Base-by-base conservation (phyloP, 495 filamentous ascomycete genomes). In the Bryoglossum gracile region DNA sequence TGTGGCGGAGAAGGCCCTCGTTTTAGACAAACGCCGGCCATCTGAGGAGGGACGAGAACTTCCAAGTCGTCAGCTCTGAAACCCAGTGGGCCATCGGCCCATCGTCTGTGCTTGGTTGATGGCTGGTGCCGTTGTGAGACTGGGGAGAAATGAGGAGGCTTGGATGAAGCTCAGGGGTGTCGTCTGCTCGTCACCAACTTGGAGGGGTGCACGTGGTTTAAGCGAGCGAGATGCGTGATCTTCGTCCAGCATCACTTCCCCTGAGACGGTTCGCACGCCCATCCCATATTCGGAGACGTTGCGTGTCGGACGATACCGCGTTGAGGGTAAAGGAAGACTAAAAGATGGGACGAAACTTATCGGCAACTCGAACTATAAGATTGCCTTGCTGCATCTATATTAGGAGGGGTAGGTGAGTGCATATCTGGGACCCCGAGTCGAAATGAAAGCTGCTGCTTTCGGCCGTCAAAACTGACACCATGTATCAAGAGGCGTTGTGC, bases 261-360 rank as follows among this genome's bases (percentile, higher is more conserved):
- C 38, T 48, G 45, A 33, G 34, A 48, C 45, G 34, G 30, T 33
- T 28, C 9, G 45, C 45, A 48, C 45, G 45, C 19, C 22, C 45
- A 28, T 48, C n/a, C 16, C 11, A 48, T 48, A 10, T 48, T 11
- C 30, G 34, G 45, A 48, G 32, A 48, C 21, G 24, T 38, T 39
- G 21, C 35, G 30, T 26, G 45, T 35, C 45, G 45, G 33, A 39
- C 14, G 11, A 21, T 3, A 18, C 16, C 3, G 38, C n/a, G n/a
- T n/a, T n/a, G n/a, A n/a, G n/a, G n/a, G n/a, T n/a, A n/a, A n/a
- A n/a, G n/a, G n/a, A n/a, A n/a, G n/a, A n/a, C n/a, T n/a, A 41
- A 8, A 1, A n/a, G 18, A 24, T 24, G 11, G 45, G 30, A 39
- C 23, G 46, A 40, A 38, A 23, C 46, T 49, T 19, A 49, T 43